Conservation (phyloP, 2,329 filamentous ascomycete genomes). For the Daldinia eschscholtzii region DNA sequence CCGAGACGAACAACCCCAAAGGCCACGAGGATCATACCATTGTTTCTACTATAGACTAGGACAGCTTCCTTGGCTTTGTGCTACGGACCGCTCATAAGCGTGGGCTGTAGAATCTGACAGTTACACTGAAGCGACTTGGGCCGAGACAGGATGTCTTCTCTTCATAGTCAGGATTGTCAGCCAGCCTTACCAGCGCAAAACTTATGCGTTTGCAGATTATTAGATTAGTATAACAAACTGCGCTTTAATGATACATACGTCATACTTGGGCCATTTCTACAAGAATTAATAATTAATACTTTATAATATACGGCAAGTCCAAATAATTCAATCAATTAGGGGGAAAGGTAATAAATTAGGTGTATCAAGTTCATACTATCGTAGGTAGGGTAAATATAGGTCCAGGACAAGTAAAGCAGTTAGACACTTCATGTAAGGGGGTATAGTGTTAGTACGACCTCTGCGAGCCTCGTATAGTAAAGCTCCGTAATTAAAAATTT, state of each 20-base stretch:
- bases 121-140: neutral
- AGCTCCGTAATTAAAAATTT: slow-evolving; percentile 26
- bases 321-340: neutral
- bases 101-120: neutral
- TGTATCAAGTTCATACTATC: slow-evolving; percentile 32
- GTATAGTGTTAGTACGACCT: slow-evolving; percentile 20
- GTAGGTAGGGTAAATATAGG: slow-evolving; percentile 18
- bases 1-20: neutral
- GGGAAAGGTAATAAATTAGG: slow-evolving; percentile 12
- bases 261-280: neutral
- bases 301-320: neutral
- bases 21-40: neutral
- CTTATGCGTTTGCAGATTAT: neutral
- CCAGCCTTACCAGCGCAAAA: neutral
- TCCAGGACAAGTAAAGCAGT: slow-evolving; percentile 3
- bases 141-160: neutral
- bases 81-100: neutral
- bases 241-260: neutral
- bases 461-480: slow-evolving; percentile 6
- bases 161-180: neutral
- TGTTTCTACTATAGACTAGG: neutral
- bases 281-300: neutral
- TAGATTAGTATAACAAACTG: neutral
- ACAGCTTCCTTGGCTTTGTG: neutral
- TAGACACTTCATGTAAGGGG: slow-evolving; percentile 24